Evolutionary conservation across 176 grass and related monocot species (phyloP), one percentile per base, ranked within the genome.

Genomic region (Hordeum vulgare): DNA sequence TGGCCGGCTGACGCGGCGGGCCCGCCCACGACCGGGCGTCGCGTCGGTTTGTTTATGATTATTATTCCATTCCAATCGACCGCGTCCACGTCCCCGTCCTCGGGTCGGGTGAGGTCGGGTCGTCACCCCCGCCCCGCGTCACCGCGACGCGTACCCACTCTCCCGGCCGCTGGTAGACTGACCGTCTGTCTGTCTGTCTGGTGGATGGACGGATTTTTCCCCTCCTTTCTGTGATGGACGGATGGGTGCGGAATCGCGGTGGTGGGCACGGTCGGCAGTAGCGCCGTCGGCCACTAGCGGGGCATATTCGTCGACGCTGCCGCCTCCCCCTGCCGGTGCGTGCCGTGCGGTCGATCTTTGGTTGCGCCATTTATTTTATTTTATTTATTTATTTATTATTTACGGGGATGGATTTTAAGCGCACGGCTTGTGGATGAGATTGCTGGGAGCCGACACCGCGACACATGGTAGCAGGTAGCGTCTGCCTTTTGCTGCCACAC

Each of bases 61-160:
- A 21, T 5, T 37, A 21, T 21, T 56, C 51, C 37, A 8, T 33
- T 68, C 34, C 69, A 15, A 25, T 42, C 76, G 87, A 81, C 87
- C 87, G 83, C 87, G 87, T 78, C 80, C 73, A 51, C 64, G 79
- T 89, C 87, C 82, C 67, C 70, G 78, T 77, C 71, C 20, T 35
- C 77, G 82, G 74, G 74, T 66, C 61, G 33, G 45, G 85, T 66
- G 40, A 5, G 67, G 24, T 61, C 53, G 35, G 75, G 39, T 42
- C 73, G 34, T 29, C 75, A 18, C 9, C 75, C 80, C 53, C 35
- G 21, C 10, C 39, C 41, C 25, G 7, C 25, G 34, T 36, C 59
- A 3, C 15, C 60, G 36, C 76, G 39, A 27, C 18, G 39, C 61
- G 60, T 31, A 29, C 61, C 71, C 28, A 6, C 26, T 27, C 40